A percentile compares a stretch with the other conserved stretches of the same genome.
Conservation (phyloP, 805 yeast genomes). For the Schwanniomyces occidentalis region DNA sequence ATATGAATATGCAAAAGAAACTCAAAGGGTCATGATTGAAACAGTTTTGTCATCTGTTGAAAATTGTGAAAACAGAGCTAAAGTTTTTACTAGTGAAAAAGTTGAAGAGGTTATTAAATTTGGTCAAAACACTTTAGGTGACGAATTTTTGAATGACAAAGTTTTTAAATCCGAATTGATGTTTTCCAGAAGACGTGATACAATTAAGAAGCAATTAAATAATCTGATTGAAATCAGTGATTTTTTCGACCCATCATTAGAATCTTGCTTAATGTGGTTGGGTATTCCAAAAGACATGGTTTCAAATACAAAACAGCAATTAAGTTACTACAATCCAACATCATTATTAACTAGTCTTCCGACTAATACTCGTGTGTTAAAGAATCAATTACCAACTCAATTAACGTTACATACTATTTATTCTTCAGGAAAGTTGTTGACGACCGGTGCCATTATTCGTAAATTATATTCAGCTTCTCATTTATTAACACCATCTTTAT, state of each 20-base stretch:
- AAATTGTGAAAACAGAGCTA: slow-evolving; percentile 69
- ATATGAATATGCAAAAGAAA: slow-evolving; percentile 66
- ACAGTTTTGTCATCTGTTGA: slow-evolving; percentile 64
- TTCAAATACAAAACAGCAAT: slow-evolving; percentile 24
- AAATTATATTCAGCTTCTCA: slow-evolving; percentile 35
- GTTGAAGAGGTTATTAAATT: slow-evolving; percentile 62
- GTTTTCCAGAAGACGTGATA: slow-evolving; percentile 77
- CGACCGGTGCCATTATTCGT: slow-evolving; percentile 43
- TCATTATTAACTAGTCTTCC: slow-evolving; percentile 30
- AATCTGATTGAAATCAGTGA: slow-evolving; percentile 67
- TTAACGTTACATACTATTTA: slow-evolving; percentile 42
- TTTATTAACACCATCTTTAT: slow-evolving; percentile 36
- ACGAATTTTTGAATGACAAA: slow-evolving; percentile 56
- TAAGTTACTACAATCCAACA: slow-evolving; percentile 34
- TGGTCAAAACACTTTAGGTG: slow-evolving; percentile 69
- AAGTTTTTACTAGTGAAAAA: slow-evolving; percentile 53
- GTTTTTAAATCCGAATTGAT: slow-evolving; percentile 71
- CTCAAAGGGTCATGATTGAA: slow-evolving; percentile 67
- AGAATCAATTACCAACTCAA: slow-evolving; percentile 34
- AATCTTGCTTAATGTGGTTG: slow-evolving; percentile 52
- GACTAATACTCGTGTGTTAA: slow-evolving; percentile 28
- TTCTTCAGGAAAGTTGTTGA: slow-evolving; percentile 39
- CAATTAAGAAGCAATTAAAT: slow-evolving; percentile 55
- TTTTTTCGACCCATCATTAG: slow-evolving; percentile 74
- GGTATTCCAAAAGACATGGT: slow-evolving; percentile 37